Evolutionary conservation across 169 alveolate genomes (phyloP).

Genomic region (Cryptosporidium felis): DNA sequence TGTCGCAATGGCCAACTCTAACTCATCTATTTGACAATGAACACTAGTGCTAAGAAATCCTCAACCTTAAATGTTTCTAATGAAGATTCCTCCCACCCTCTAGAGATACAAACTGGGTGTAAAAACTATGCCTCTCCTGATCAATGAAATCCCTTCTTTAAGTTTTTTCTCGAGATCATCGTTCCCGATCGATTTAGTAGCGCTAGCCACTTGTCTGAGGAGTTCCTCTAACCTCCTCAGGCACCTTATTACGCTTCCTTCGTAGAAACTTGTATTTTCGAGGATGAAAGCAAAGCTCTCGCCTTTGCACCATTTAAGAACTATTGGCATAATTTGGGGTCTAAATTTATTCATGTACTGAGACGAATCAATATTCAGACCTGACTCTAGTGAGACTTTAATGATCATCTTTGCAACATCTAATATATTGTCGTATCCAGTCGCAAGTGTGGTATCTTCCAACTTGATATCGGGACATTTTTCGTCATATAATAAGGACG

Average conservation of each 20-base stretch:
- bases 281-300: slow-evolving; percentile 92
- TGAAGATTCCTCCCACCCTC: no score
- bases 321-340: slow-evolving; percentile 93
- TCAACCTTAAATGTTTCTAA: no score
- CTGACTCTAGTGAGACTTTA: slow-evolving; percentile 75
- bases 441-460: slow-evolving; percentile 72
- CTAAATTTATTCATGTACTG: slow-evolving; percentile 90
- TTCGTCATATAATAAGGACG: slow-evolving; percentile 94
- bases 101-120: slow-evolving; percentile 95
- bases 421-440: slow-evolving; percentile 73
- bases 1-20: no score
- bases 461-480: slow-evolving; percentile 69
- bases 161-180: slow-evolving; percentile 91
- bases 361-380: slow-evolving; percentile 84
- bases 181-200: slow-evolving; percentile 95
- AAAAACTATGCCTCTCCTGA: slow-evolving; percentile 98
- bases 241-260: slow-evolving; percentile 95
- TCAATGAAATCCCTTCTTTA: slow-evolving; percentile 88
- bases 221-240: slow-evolving; percentile 97
- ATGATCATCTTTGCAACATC: slow-evolving; percentile 81
- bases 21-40: no score
- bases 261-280: slow-evolving; percentile 92
- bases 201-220: slow-evolving; percentile 94
- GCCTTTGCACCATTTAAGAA: slow-evolving; percentile 96
- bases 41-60: no score